A percentile compares a stretch with the other conserved stretches of the same genome.
Evolutionary conservation across 179 eudicot genomes (phyloP).

Genomic region (Patellifolia procumbens): DNA sequence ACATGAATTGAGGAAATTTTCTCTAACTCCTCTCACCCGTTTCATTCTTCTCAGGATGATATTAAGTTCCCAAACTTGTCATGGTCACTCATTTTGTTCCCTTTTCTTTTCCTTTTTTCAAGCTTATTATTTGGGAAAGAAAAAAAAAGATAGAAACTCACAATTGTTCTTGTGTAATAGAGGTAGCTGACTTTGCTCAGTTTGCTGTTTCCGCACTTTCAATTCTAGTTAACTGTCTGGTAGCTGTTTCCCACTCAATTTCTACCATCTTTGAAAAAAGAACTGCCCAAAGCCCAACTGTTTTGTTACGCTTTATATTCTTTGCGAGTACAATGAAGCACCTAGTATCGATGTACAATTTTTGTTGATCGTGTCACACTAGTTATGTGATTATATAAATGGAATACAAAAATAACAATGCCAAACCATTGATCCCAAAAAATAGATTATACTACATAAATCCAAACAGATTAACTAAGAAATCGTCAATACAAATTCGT

Average conservation of each 20-base stretch:
- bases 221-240: too few species aligned
- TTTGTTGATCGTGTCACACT: too few species aligned
- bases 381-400: too few species aligned
- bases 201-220: slow-evolving; percentile 4
- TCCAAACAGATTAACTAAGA: too few species aligned
- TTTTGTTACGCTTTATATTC: neutral
- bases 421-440: too few species aligned
- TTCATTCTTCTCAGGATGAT: neutral
- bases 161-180: slow-evolving; percentile 18
- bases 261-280: neutral
- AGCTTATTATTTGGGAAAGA: slow-evolving; percentile 4
- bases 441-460: too few species aligned
- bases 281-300: neutral
- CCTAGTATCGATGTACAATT: neutral
- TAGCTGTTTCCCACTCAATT: neutral
- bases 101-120: slow-evolving; percentile 5
- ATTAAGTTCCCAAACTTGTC: slow-evolving; percentile 17
- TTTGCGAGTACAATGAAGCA: neutral
- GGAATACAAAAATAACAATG: too few species aligned
- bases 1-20: slow-evolving; percentile 14
- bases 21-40: neutral
- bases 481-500: too few species aligned
- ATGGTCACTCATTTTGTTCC: neutral
- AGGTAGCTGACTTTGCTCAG: slow-evolving; percentile 7
- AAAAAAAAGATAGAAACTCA: neutral